Conservation (phyloP, 1,284 basidiomycete genomes). For the Cystobasidium slooffiae region DNA sequence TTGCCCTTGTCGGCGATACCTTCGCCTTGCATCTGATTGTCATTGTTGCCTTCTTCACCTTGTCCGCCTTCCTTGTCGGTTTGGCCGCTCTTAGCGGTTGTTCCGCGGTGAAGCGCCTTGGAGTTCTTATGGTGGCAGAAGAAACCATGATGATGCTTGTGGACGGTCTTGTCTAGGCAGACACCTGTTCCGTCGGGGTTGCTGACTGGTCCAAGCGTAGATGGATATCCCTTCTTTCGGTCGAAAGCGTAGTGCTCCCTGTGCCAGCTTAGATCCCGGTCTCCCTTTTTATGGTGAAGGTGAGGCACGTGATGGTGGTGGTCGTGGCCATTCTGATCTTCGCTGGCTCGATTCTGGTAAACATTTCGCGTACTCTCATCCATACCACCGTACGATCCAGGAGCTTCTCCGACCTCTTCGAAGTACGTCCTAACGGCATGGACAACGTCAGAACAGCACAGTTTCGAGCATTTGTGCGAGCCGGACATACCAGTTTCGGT, state of each 20-base stretch:
- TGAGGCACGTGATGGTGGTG: not conserved
- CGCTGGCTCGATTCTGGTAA: not conserved
- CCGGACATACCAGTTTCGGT: slow-evolving; percentile 29
- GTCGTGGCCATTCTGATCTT: slow-evolving; percentile 9
- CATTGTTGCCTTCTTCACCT: slow-evolving; percentile 22
- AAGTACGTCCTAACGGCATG: slow-evolving; percentile 30
- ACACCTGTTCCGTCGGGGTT: slow-evolving; percentile 43
- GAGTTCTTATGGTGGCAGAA: slow-evolving; percentile 45
- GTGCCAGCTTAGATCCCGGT: slow-evolving; percentile 31
- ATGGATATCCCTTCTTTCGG: slow-evolving; percentile 42
- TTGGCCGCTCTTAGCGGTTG: not conserved
- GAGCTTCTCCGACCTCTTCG: slow-evolving; percentile 30
- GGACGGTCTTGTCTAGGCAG: slow-evolving; percentile 16
- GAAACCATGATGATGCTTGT: slow-evolving; percentile 41
- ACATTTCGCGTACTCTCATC: slow-evolving; percentile 28
- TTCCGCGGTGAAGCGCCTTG: slow-evolving; percentile 19
- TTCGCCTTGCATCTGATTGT: slow-evolving; percentile 25
- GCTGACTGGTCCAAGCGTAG: slow-evolving; percentile 40
- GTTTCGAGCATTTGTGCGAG: not conserved
- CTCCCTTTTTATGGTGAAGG: slow-evolving; percentile 9
- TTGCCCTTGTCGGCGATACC: slow-evolving; percentile 18
- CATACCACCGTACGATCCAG: slow-evolving; percentile 23
- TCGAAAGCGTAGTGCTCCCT: slow-evolving; percentile 43
- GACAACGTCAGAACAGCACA: not conserved
- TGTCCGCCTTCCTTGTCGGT: slow-evolving; percentile 1